Evolutionary conservation across 306 rosid genomes (phyloP).

Genomic region (Parietaria judaica): DNA sequence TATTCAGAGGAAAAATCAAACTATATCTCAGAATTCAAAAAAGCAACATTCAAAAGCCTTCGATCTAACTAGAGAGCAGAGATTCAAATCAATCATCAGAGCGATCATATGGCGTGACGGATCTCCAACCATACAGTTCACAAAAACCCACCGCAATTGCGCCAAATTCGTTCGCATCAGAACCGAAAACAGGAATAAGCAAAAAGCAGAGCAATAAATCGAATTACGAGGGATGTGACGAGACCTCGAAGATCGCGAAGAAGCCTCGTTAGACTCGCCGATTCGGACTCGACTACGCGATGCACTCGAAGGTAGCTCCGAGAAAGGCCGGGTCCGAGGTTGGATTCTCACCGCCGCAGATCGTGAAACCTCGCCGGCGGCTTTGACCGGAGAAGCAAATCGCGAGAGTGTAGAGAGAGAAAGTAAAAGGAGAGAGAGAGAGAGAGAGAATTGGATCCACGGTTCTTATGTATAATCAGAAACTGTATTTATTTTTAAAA

Average conservation of each 20-base stretch:
- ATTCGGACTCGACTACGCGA: background rate
- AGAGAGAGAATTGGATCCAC: background rate
- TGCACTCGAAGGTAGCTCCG: background rate
- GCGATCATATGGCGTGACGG: background rate
- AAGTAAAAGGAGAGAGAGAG: background rate
- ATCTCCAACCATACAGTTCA: background rate
- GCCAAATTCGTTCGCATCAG: background rate
- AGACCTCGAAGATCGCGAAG: constrained; percentile 1
- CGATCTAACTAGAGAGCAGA: background rate
- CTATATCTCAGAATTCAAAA: background rate
- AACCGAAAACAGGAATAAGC: background rate
- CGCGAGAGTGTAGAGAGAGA: constrained; percentile 1
- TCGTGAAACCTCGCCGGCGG: background rate
- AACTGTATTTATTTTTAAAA: no score
- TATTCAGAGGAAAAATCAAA: no score
- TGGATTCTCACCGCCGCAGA: background rate
- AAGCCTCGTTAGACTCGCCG: background rate
- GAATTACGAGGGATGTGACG: background rate
- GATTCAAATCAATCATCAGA: background rate
- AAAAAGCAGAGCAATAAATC: background rate
- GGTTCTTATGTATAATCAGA: background rate
- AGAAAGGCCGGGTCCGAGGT: background rate
- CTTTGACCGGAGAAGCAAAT: background rate
- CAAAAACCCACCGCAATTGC: background rate
- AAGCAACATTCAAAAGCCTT: background rate